These are phyloP conservation scores for Calonectria honghensis DNA, from an alignment of 2,329 filamentous ascomycete species.

Conservation along the genomic window DNA sequence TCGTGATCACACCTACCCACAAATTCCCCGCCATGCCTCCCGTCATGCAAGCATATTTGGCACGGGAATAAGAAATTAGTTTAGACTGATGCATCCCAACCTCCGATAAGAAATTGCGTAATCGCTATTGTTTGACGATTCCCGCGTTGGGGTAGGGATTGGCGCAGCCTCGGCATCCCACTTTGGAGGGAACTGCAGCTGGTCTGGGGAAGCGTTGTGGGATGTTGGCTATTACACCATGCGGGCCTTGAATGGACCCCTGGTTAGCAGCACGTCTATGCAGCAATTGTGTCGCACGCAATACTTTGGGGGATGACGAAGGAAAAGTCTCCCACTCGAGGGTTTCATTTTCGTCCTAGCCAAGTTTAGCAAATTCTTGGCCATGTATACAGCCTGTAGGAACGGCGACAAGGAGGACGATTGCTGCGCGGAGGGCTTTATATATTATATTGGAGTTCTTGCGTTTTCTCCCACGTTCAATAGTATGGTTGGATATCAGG, in stretches of 20 bases:
- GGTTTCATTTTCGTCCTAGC: constrained; percentile 18
- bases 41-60: constrained; percentile 22
- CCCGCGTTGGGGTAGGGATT: neutral
- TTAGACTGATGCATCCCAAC: constrained; percentile 27
- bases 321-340: constrained; percentile 14
- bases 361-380: constrained; percentile 24
- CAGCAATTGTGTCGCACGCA: constrained; percentile 21
- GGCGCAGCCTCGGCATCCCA: constrained; percentile 29
- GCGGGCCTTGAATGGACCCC: neutral
- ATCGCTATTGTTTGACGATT: neutral
- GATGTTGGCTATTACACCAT: constrained; percentile 22
- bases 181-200: constrained; percentile 4
- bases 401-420: constrained; percentile 9
- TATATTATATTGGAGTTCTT: constrained; percentile 15
- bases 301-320: constrained; percentile 15
- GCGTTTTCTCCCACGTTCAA: neutral
- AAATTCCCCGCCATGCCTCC: constrained; percentile 26
- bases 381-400: neutral
- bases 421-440: neutral
- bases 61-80: constrained; percentile 21
- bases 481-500: constrained; percentile 1
- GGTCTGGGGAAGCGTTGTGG: neutral
- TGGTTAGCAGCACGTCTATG: neutral
- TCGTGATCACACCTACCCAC: constrained; percentile 40
- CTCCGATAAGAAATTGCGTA: constrained; percentile 20